Evolutionary conservation across 2,329 filamentous ascomycete genomes (phyloP).

Genomic region (Fusarium sulawesiense): DNA sequence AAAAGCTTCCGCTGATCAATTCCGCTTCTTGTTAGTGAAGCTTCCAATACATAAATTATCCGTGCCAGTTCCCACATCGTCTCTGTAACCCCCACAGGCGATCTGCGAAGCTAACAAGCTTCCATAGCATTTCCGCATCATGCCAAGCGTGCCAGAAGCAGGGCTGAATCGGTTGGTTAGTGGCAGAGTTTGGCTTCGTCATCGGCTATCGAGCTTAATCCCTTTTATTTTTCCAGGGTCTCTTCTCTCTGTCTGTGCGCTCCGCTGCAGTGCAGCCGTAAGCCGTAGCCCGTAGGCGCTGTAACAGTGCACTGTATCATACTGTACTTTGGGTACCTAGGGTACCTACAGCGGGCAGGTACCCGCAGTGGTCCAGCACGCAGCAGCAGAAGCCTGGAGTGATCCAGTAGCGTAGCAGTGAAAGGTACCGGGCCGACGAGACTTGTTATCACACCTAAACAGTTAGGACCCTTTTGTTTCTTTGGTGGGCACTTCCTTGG

Average conservation of each 20-base stretch:
- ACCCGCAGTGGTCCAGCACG: neutral
- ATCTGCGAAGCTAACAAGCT: conserved; percentile 27
- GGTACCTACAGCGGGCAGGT: neutral
- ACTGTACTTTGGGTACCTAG: neutral
- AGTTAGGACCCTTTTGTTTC: neutral
- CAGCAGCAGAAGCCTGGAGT: neutral
- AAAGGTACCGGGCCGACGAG: neutral
- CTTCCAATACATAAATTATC: neutral
- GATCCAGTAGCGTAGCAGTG: neutral
- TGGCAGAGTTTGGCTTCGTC: conserved; percentile 15
- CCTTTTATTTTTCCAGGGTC: conserved; percentile 1
- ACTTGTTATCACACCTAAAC: neutral
- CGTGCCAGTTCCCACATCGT: conserved; percentile 28
- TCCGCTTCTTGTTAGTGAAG: conserved; percentile 12
- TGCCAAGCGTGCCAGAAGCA: conserved; percentile 25
- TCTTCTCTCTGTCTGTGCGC: neutral
- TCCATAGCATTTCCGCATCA: conserved; percentile 12
- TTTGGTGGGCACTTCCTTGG: neutral
- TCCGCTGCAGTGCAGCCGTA: neutral
- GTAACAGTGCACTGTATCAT: neutral
- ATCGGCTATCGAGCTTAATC: conserved; percentile 15
- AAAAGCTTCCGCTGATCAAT: conserved; percentile 17
- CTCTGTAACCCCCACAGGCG: conserved; percentile 28
- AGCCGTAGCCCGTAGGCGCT: neutral
- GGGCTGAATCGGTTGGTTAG: conserved; percentile 16